Evolutionary conservation across 2,329 filamentous ascomycete genomes (phyloP).

Genomic region (Salinomyces thailandicus): DNA sequence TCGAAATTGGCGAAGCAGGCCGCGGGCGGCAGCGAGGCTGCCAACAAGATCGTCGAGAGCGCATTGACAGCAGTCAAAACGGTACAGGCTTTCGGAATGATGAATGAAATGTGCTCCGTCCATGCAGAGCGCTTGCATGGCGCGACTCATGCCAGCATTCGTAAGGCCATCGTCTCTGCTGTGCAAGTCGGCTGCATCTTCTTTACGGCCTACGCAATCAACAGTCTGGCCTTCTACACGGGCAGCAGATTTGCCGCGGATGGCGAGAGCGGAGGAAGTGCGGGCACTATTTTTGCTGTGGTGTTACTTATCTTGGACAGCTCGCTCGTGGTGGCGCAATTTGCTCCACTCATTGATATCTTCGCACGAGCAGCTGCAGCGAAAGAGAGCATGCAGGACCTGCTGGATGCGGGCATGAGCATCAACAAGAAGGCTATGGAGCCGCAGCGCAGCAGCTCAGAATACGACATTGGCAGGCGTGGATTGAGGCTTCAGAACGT

Average conservation of each 20-base stretch:
- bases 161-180: slow-evolving; percentile 32
- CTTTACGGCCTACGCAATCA: slow-evolving; percentile 36
- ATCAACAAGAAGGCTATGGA: no score
- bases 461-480: slow-evolving; percentile 10
- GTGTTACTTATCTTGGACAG: slow-evolving; percentile 55
- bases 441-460: slow-evolving; percentile 8
- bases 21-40: slow-evolving; percentile 30
- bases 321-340: slow-evolving; percentile 52
- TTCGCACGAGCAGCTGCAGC: slow-evolving; percentile 45
- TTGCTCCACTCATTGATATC: slow-evolving; percentile 52
- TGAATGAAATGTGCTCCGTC: slow-evolving; percentile 29
- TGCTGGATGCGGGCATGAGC: slow-evolving; percentile 28
- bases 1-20: slow-evolving; percentile 32
- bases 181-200: slow-evolving; percentile 35
- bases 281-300: slow-evolving; percentile 51
- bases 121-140: slow-evolving; percentile 27
- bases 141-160: slow-evolving; percentile 29
- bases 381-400: slow-evolving; percentile 34
- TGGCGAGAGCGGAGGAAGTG: slow-evolving; percentile 23
- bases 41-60: slow-evolving; percentile 35
- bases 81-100: slow-evolving; percentile 39
- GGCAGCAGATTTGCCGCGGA: slow-evolving; percentile 25
- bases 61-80: slow-evolving; percentile 37
- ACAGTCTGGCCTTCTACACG: slow-evolving; percentile 38
- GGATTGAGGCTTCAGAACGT: slow-evolving; percentile 30